Evolutionary conservation across 805 yeast species (phyloP).

Genomic region (Candida pseudofarinosa): DNA sequence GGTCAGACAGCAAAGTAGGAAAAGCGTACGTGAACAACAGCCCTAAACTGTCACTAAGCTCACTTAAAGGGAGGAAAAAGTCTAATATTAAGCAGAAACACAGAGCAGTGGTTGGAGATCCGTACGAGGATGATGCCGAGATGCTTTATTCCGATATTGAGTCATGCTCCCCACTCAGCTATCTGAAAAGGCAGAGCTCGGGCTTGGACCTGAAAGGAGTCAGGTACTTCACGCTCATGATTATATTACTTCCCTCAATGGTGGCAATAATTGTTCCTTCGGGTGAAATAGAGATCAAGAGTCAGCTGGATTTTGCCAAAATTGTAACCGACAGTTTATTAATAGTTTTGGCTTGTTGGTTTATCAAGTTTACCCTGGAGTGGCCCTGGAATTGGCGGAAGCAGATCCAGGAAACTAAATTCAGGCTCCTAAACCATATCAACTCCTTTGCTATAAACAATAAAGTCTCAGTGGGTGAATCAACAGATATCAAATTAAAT

Average conservation of each 20-base stretch:
- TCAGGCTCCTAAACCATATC: conserved; percentile 12
- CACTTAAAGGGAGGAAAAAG: not conserved
- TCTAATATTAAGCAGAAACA: not conserved
- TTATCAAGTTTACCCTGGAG: conserved; percentile 28
- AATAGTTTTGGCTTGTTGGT: conserved; percentile 29
- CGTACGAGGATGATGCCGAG: conserved; percentile 5
- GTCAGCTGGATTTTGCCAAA: conserved; percentile 17
- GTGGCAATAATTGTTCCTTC: conserved; percentile 23
- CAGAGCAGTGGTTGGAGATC: not conserved
- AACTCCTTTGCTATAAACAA: conserved; percentile 4
- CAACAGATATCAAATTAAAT: not conserved
- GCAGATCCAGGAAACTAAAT: conserved; percentile 17
- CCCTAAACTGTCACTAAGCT: not conserved
- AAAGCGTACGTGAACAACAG: not conserved
- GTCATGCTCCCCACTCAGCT: conserved; percentile 5
- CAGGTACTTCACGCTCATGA: conserved; percentile 17
- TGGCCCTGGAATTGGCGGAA: conserved; percentile 43
- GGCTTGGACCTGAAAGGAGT: conserved; percentile 4
- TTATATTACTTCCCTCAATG: conserved; percentile 22
- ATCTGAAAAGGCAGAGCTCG: conserved; percentile 9
- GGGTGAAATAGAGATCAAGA: conserved; percentile 8
- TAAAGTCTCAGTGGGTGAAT: not conserved
- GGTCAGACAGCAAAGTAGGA: not conserved
- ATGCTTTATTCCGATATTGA: conserved; percentile 7
- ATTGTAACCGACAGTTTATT: conserved; percentile 29